Evolutionary conservation across 164 flowering plant species (phyloP).

Genomic region (Nelumbo lutea): DNA sequence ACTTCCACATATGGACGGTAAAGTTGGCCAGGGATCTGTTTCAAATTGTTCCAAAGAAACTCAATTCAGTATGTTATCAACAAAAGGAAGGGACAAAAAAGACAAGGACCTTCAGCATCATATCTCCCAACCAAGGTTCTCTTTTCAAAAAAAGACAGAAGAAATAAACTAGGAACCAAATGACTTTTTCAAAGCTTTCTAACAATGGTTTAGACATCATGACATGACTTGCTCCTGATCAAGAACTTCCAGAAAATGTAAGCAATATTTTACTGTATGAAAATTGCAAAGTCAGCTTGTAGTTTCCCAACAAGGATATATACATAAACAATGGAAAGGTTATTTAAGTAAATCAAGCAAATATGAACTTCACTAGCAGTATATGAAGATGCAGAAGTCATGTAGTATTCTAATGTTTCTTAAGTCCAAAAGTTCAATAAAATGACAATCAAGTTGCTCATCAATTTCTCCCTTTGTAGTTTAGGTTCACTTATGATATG

Average conservation of each 20-base stretch:
- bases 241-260: background rate
- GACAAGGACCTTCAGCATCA: background rate
- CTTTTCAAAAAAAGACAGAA: background rate
- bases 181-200: background rate
- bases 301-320: background rate
- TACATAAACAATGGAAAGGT: background rate
- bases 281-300: background rate
- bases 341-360: background rate
- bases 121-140: background rate
- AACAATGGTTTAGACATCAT: background rate
- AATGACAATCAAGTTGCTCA: background rate
- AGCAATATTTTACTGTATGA: background rate
- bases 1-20: slow-evolving; percentile 54
- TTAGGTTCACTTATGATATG: background rate
- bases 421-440: background rate
- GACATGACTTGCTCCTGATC: background rate
- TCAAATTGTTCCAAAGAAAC: background rate
- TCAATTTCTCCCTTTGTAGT: background rate
- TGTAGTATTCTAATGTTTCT: background rate
- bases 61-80: background rate
- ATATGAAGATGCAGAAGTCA: background rate
- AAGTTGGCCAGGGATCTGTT: slow-evolving; percentile 46
- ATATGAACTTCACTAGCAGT: background rate
- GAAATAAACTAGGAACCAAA: background rate
- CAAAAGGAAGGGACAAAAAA: background rate